These are phyloP conservation scores for Helenozyma rhizophorensis DNA, from an alignment of 805 yeast species.

Conservation along the genomic window DNA sequence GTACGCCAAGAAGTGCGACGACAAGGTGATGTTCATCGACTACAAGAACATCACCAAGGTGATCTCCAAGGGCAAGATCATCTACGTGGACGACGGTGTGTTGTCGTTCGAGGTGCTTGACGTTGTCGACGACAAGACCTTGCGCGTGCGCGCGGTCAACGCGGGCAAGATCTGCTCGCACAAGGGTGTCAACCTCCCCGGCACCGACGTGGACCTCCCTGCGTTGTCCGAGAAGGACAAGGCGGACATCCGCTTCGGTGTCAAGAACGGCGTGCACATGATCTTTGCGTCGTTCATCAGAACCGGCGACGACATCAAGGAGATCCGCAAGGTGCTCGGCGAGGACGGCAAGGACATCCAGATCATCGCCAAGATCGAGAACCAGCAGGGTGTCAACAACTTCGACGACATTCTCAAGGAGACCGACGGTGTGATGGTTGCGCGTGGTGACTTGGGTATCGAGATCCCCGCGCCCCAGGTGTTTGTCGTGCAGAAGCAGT, in stretches of 20 bases:
- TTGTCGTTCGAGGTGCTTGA: conserved; percentile 89
- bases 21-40: conserved; percentile 82
- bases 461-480: conserved; percentile 99
- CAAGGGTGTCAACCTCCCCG: conserved; percentile 99
- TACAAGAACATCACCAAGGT: conserved; percentile 96
- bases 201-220: conserved; percentile 97
- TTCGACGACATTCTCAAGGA: conserved; percentile 91
- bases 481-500: conserved; percentile 96
- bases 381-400: conserved; percentile 99
- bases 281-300: conserved; percentile 97
- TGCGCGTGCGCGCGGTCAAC: conserved; percentile 86
- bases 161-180: conserved; percentile 95
- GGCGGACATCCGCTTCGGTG: conserved; percentile 90
- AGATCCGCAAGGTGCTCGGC: conserved; percentile 92
- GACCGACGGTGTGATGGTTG: conserved; percentile 99
- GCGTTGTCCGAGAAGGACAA: conserved; percentile 96
- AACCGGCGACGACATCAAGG: conserved; percentile 82
- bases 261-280: conserved; percentile 97
- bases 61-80: conserved; percentile 79
- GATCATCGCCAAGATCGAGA: conserved; percentile 96
- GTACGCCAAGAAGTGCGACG: conserved; percentile 69
- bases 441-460: conserved; percentile 99
- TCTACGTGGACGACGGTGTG: conserved; percentile 97
- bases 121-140: conserved; percentile 71
- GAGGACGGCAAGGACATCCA: conserved; percentile 95